A percentile compares a stretch with the other conserved stretches of the same genome.
phyloP scores from a whole-genome alignment of 2,329 filamentous ascomycete species.

The Calonectria henricotiae region DNA sequence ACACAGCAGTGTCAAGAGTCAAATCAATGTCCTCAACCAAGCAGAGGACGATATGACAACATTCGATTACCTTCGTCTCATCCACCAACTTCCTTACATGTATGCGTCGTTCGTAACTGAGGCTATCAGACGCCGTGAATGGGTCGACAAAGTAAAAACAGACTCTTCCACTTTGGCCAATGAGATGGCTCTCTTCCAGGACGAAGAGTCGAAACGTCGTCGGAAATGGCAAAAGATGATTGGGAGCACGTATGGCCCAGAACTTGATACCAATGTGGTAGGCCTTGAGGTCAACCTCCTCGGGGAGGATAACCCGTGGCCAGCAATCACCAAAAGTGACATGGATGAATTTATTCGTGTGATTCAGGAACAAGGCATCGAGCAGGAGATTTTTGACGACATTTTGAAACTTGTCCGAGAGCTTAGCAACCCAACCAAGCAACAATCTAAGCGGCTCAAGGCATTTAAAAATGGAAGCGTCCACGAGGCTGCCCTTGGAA shows the following conservation, averaged over 20 bases:
- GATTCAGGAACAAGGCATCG: slow-evolving; percentile 77
- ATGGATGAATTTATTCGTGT: slow-evolving; percentile 81
- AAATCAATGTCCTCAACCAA: slow-evolving; percentile 80
- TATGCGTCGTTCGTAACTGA: slow-evolving; percentile 93
- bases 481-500: slow-evolving; percentile 90
- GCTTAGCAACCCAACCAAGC: slow-evolving; percentile 85
- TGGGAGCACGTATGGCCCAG: slow-evolving; percentile 81
- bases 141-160: slow-evolving; percentile 90
- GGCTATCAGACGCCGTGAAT: slow-evolving; percentile 88
- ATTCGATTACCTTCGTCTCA: slow-evolving; percentile 85
- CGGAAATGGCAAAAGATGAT: slow-evolving; percentile 93
- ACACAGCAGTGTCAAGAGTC: slow-evolving; percentile 80
- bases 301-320: slow-evolving; percentile 86
- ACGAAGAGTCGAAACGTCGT: slow-evolving; percentile 91
- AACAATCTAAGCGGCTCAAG: slow-evolving; percentile 89
- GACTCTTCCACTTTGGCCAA: slow-evolving; percentile 92
- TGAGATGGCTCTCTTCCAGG: slow-evolving; percentile 92
- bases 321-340: slow-evolving; percentile 81
- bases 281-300: slow-evolving; percentile 89
- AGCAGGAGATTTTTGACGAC: slow-evolving; percentile 79
- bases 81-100: slow-evolving; percentile 88
- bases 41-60: slow-evolving; percentile 84
- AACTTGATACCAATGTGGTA: slow-evolving; percentile 78
- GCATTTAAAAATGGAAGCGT: slow-evolving; percentile 98
- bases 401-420: slow-evolving; percentile 85